Conservation (phyloP, 345 rosid genomes). For the Corchorus olitorius region DNA sequence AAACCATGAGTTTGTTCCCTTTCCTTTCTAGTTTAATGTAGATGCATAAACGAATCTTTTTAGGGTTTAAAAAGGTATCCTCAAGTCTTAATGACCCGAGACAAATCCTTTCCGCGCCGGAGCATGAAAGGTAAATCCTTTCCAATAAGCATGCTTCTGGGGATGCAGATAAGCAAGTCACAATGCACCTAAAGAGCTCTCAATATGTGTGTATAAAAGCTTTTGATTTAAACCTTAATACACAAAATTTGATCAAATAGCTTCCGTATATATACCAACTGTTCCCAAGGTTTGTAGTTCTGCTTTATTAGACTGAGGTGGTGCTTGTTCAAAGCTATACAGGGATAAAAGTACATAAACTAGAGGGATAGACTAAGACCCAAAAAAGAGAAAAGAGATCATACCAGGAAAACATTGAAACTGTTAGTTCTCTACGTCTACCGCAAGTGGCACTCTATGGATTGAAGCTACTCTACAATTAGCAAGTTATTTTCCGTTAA, state of each 20-base stretch:
- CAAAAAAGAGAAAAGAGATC: background rate
- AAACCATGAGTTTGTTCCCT: background rate
- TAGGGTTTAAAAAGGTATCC: too few species aligned
- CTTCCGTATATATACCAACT: background rate
- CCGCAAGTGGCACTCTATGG: background rate
- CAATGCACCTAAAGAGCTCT: background rate
- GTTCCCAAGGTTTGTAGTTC: background rate
- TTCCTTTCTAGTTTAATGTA: too few species aligned
- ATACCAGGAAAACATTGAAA: background rate
- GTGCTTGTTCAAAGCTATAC: background rate
- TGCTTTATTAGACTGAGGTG: background rate
- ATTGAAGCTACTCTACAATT: slow-evolving; percentile 50
- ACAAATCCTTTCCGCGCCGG: too few species aligned
- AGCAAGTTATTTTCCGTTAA: slow-evolving; percentile 67
- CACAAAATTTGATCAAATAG: background rate
- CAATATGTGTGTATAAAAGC: background rate
- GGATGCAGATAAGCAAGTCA: background rate
- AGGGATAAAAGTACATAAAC: background rate
- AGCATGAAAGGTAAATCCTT: too few species aligned
- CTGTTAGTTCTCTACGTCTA: background rate
- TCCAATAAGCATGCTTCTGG: too few species aligned
- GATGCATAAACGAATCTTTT: too few species aligned
- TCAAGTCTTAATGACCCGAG: too few species aligned
- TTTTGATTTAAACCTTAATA: background rate
- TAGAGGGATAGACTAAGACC: background rate